Evolutionary conservation across 345 rosid species (phyloP), one percentile per base, ranked within the genome.

Genomic region (Eucalyptus curtisii): DNA sequence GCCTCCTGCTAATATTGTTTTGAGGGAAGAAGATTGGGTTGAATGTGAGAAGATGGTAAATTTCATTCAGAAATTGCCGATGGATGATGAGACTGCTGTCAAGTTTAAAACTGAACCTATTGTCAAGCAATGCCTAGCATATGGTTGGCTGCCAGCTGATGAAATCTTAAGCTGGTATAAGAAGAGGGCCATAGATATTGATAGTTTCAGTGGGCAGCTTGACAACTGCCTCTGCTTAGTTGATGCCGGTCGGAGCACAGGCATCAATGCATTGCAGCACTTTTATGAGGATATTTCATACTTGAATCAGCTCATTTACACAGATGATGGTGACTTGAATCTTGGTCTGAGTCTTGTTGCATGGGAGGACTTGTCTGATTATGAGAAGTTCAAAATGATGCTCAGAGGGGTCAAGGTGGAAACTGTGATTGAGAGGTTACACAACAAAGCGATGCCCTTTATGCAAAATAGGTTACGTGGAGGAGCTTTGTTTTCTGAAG

Each of bases 11-110:
- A 94, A 90, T 91, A 92, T 92, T 91, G 94, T 93, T 71, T 91
- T 96, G 91, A 97, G 99, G 92, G 96, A 95, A 93, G 98, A 94
- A 92, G 99, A 98, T 93, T 97, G 99, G 99, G 96, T 98, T 93
- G 99, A 97, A 93, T 95, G 99, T 90, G 97, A 94, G 90, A 94
- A 90, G 92, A 95, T 94, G 98, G 93, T 93, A 44, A 90, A 61
- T 66, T 97, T 91, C 91, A 92, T 97, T n/a, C 94, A 90, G 49
- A 94, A 88, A 68, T 89, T 94, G 90, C 96, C 97, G 24, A 92
- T 91, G 90, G 93, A 91, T 89, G 89, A 90, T 86, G 94, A 94
- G 90, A 92, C 89, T 40, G 90, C 86, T 81, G 85, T 87, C 88
- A 95, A 91, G 90, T 91, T 95, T 89, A 93, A 93, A 92, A 97